These are phyloP conservation scores for Daldinia concentrica DNA, from an alignment of 495 filamentous ascomycete genomes.

Conservation along the genomic window DNA sequence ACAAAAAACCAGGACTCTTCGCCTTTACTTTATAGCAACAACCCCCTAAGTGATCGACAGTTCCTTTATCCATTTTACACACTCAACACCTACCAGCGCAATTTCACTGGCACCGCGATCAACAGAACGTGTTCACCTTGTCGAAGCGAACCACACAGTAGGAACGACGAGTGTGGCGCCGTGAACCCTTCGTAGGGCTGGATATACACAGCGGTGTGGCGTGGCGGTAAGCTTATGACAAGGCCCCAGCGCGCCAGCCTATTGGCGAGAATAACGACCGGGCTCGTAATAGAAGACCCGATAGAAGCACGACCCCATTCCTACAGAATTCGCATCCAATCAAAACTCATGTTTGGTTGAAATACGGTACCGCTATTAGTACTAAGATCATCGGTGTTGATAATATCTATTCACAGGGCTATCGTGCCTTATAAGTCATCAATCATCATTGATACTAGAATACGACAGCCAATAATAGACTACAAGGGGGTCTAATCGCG, in stretches of 20 bases:
- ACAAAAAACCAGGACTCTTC: not conserved
- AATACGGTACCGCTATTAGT: not conserved
- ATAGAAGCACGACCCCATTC: constrained; percentile 13
- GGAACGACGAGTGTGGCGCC: too few species aligned
- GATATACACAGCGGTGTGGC: constrained; percentile 11
- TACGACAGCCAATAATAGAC: not conserved
- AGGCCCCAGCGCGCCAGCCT: not conserved
- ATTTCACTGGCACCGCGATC: not conserved
- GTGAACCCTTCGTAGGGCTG: constrained; percentile 7
- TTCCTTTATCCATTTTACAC: not conserved
- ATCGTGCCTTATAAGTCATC: not conserved
- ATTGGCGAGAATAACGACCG: constrained; percentile 27
- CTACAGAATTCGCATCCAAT: not conserved
- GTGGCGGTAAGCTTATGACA: constrained; percentile 28
- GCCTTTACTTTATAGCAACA: constrained; percentile 21
- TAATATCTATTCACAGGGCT: not conserved
- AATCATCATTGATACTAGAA: not conserved
- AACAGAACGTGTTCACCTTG: constrained; percentile 11
- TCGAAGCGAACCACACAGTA: too few species aligned
- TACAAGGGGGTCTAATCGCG: not conserved
- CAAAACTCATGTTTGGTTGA: constrained; percentile 13
- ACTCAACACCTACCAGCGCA: not conserved
- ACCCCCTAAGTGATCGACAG: constrained; percentile 13
- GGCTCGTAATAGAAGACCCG: not conserved
- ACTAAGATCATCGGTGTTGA: not conserved